Evolutionary conservation across 768 basidiomycete species (phyloP), one percentile per base, ranked within the genome.

Genomic region (Leucosporidium creatinivorum): DNA sequence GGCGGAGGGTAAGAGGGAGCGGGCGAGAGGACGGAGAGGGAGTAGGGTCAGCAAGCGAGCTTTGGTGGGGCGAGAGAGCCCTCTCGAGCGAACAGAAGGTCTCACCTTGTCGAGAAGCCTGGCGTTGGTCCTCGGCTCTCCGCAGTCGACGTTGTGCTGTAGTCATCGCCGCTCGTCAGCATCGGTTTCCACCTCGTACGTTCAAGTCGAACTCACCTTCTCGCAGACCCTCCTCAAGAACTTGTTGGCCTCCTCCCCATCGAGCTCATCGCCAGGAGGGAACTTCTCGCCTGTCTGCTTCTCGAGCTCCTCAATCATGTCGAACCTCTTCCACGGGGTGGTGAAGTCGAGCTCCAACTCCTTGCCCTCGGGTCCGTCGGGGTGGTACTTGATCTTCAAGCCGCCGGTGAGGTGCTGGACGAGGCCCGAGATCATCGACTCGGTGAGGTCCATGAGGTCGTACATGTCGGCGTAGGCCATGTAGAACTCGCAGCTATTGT

Each of bases 401-500:
- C 91, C 92, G 50, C 86, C 85, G 0, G 86, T 93, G 64, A 98
- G 78, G 75, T 83, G 84, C 84, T 87, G 89, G 76, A 98, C 94
- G 79, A 99, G 80, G 12, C 93, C 91, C 76, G 93, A 89, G 23
- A 98, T 77, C 81, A 99, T 82, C 52, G 81, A 80, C 79, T 99
- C 96, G 21, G 96, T 99, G 65, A 98, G 83, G 51, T 97, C 96
- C 94, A 99, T 97, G 66, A 98, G 66, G 77, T 98, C 96, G 81
- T 91, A 88, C 93, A 94, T 93, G 78, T 98, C 96, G 66, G 96
- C 96, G 75, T 97, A 98, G 36, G 96, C 94, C 94, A 99, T 98
- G 77, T 98, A 99, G 80, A 99, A 98, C 81, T 99, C 94, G 84
- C 94, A 98, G 80, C 97, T 94, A 8, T 91, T 90, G 81, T 97